Evolutionary conservation across 768 basidiomycete genomes (phyloP), one percentile per base, ranked within the genome.

Genomic region (Boletus edulis): DNA sequence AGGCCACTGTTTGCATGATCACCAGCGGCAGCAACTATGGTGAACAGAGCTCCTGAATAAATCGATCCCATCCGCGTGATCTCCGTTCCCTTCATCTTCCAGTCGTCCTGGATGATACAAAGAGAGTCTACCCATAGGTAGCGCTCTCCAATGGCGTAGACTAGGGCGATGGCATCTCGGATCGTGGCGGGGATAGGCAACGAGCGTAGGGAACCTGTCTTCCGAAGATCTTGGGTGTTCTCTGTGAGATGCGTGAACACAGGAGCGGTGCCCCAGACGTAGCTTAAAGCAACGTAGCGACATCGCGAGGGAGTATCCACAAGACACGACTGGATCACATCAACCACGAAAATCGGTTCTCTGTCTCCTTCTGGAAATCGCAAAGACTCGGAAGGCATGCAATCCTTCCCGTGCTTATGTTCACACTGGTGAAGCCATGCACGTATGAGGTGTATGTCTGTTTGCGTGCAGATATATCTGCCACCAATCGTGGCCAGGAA

Each of bases 141-240:
- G 29, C 29, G 29, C 29, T 29, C 56, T 39, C 64, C 59, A 12
- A 70, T 61, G 35, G 48, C 44, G 8, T 38, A 57, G 11, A 59
- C 55, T 11, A 70, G 46, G 5, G 57, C 54, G 2, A 29, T 56
- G 12, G 68, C 61, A 45, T 68, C 68, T 39, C 51, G 44, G 29
- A 68, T 65, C 4, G 66, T 67, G 18, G 54, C 24, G 6, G 66
- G 63, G 24, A 69, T 51, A 10, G 51, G 29, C 29, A 29, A 29
- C 29, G 29, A 29, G 29, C 29, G 46, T 14, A 47, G 15, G 34
- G 46, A 35, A 47, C 11, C 3, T 3, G 15, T 22, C 46, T 35
- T 47, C 20, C 46, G 62, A 14, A 63, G 43, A 12, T 49, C 18
- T 38, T 29, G 44, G 22, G 49, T 55, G 31, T 54, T 47, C 27